phyloP scores from a whole-genome alignment of 805 yeast species.

The Isabelozyma rhagii region DNA sequence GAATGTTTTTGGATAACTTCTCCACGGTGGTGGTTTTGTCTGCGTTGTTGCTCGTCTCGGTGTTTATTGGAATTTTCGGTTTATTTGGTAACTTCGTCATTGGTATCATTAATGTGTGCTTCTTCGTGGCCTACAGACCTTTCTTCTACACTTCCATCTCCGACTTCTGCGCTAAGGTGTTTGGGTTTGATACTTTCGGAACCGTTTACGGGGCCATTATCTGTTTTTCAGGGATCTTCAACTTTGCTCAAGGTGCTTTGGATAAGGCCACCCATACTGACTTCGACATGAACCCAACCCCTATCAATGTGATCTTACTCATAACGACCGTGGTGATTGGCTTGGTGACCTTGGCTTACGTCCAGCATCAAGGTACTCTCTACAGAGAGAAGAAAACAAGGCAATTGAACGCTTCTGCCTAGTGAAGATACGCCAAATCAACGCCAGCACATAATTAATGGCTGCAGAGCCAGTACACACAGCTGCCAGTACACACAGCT shows the following conservation, averaged over 20 bases:
- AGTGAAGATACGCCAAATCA: background rate
- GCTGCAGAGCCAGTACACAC: no score
- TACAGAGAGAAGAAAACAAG: conserved; percentile 5
- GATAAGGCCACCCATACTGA: conserved; percentile 49
- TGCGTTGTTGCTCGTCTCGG: conserved; percentile 38
- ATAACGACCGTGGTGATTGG: conserved; percentile 43
- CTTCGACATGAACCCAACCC: conserved; percentile 54
- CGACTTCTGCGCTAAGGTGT: conserved; percentile 87
- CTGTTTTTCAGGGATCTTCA: conserved; percentile 50
- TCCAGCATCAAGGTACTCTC: conserved; percentile 15
- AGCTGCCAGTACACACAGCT: no score
- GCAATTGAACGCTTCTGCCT: background rate
- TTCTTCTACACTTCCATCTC: conserved; percentile 91
- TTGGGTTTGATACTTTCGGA: conserved; percentile 91
- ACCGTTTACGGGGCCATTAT: conserved; percentile 61
- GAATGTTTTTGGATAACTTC: conserved; percentile 47
- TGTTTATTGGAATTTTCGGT: conserved; percentile 49
- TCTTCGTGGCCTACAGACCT: conserved; percentile 62
- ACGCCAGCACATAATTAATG: no score
- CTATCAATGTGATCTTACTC: conserved; percentile 43
- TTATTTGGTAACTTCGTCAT: conserved; percentile 36
- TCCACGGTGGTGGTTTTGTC: conserved; percentile 44
- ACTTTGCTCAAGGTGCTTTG: conserved; percentile 45
- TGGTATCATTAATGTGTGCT: conserved; percentile 43
- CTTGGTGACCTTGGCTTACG: conserved; percentile 37